Conservation (phyloP, 2,329 filamentous ascomycete genomes). For the Sordariomycetes sp. region DNA sequence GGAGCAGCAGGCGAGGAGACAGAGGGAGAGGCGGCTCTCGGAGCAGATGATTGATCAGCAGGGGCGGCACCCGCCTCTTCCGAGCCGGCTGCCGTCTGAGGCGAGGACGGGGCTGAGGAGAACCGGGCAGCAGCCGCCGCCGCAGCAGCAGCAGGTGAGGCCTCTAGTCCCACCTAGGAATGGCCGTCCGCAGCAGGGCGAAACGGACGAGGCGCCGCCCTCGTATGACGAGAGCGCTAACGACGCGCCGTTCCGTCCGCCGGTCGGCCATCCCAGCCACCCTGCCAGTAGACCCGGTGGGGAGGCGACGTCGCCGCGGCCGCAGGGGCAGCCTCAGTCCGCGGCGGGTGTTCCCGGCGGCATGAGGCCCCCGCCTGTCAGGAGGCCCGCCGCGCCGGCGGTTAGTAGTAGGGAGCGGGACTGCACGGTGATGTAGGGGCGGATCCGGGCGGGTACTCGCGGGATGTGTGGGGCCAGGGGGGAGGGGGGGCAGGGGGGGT, state of each 20-base stretch:
- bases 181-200: conserved; percentile 21
- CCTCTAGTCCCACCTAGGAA: conserved; percentile 28
- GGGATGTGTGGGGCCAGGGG: conserved; percentile 1
- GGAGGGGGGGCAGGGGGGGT: not conserved
- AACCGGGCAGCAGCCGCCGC: not conserved
- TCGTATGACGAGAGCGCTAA: conserved; percentile 12
- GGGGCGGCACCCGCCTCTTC: conserved; percentile 16
- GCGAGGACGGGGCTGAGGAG: not conserved
- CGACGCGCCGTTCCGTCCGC: conserved; percentile 35
- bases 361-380: not conserved
- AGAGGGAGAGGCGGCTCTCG: conserved; percentile 53
- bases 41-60: conserved; percentile 60
- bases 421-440: conserved; percentile 31
- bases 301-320: not conserved
- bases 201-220: conserved; percentile 23
- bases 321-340: conserved; percentile 4
- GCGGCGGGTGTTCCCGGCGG: no score
- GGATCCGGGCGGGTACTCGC: conserved; percentile 5
- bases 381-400: conserved; percentile 8
- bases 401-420: conserved; percentile 17
- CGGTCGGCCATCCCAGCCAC: conserved; percentile 35
- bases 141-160: conserved; percentile 22
- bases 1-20: conserved; percentile 46
- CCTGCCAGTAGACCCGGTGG: conserved; percentile 22
- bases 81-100: not conserved